Conservation (phyloP, 441 rosid genomes). For the Euphorbia schlechtendalii region DNA sequence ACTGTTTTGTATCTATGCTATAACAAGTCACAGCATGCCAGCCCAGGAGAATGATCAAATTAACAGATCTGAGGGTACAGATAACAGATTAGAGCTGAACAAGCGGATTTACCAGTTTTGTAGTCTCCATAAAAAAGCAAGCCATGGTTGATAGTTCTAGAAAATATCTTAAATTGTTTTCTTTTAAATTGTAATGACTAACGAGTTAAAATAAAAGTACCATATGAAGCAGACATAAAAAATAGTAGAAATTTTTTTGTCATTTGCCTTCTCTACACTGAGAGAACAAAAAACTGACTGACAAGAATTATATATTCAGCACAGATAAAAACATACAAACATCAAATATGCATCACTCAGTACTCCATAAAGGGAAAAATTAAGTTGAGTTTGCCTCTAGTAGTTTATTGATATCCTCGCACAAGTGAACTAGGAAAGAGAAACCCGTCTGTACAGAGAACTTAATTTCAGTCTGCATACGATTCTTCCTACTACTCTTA, state of each 20-base stretch:
- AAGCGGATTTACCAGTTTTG: background rate
- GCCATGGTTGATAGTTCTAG: background rate
- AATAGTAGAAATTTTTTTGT: background rate
- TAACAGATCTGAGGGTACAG: background rate
- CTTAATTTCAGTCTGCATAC: background rate
- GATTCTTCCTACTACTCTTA: background rate
- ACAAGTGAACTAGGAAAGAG: background rate
- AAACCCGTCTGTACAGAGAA: too few relatives aligned
- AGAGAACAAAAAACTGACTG: background rate
- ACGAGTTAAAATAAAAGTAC: background rate
- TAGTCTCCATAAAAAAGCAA: background rate
- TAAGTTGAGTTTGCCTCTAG: background rate
- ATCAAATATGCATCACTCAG: background rate
- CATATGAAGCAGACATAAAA: background rate
- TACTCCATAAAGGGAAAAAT: background rate
- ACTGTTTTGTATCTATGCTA: background rate
- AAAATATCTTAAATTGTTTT: background rate
- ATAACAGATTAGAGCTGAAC: background rate
- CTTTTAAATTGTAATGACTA: background rate
- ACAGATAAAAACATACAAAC: background rate
- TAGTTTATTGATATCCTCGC: background rate
- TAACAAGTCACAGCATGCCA: background rate
- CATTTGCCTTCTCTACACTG: background rate
- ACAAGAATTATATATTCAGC: background rate
- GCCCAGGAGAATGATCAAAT: background rate